phyloP scores from a whole-genome alignment of 78 protist genomes.

The Emiliania huxleyi region DNA sequence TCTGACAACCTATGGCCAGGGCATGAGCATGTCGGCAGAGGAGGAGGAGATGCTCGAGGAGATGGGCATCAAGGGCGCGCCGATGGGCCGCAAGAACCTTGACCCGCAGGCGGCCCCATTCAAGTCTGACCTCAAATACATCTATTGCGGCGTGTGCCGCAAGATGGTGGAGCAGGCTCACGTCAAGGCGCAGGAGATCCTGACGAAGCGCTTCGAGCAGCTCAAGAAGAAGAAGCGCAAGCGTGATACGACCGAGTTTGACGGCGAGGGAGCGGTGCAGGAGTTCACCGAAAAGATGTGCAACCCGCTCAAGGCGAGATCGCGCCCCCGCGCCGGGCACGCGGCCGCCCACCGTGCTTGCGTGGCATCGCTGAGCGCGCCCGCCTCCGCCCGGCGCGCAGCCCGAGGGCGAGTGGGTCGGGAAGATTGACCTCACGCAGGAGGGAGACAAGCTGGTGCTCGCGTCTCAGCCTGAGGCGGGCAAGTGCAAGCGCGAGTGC shows the following conservation, averaged over 20 bases:
- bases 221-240: neutral
- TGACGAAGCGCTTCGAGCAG: neutral
- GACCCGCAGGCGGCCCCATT: neutral
- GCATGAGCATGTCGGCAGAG: neutral
- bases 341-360: too few species aligned
- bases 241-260: neutral
- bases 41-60: constrained; percentile 25
- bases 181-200: neutral
- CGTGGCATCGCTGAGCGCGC: too few species aligned
- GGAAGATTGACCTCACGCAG: neutral
- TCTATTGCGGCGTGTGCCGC: neutral
- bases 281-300: neutral
- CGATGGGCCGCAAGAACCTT: constrained; percentile 23
- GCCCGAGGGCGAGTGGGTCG: constrained; percentile 17
- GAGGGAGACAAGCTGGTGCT: neutral
- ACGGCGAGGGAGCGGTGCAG: constrained; percentile 8
- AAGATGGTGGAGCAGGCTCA: neutral
- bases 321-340: too few species aligned
- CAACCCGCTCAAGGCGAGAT: neutral
- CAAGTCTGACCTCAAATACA: neutral
- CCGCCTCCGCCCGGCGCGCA: too few species aligned
- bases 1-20: too few species aligned
- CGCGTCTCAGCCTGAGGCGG: neutral
- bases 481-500: neutral
- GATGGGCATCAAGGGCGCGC: neutral